Conservation (phyloP, 2,329 filamentous ascomycete species). For the Trichoderma arundinaceum region DNA sequence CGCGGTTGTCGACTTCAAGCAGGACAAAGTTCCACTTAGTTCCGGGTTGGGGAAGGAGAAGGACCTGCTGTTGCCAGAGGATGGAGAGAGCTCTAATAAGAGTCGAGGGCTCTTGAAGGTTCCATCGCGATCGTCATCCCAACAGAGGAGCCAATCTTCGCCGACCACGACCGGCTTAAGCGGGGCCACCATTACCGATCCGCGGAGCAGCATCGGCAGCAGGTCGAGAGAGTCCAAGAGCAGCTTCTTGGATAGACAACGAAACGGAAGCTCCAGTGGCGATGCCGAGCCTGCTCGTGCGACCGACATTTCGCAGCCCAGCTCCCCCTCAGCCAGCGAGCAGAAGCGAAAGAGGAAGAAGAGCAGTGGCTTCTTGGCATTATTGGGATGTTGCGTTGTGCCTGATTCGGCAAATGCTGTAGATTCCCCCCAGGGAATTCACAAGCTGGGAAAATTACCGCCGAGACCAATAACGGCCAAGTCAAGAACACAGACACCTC, state of each 20-base stretch:
- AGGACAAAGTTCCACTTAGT: slow-evolving; percentile 43
- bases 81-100: slow-evolving; percentile 53
- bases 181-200: slow-evolving; percentile 63
- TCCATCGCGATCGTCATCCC: slow-evolving; percentile 67
- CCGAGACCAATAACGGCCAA: slow-evolving; percentile 61
- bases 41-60: slow-evolving; percentile 53
- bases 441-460: slow-evolving; percentile 63
- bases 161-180: slow-evolving; percentile 65
- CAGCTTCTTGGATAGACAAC: slow-evolving; percentile 66
- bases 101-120: slow-evolving; percentile 61
- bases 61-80: slow-evolving; percentile 50
- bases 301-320: slow-evolving; percentile 56
- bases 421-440: slow-evolving; percentile 61
- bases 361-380: slow-evolving; percentile 60
- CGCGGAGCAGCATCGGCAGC: slow-evolving; percentile 66
- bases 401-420: slow-evolving; percentile 64
- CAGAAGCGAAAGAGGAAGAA: slow-evolving; percentile 63
- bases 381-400: slow-evolving; percentile 71
- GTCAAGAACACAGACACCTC: slow-evolving; percentile 58
- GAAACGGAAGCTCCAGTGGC: slow-evolving; percentile 68
- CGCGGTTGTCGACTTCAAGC: slow-evolving; percentile 43
- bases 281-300: slow-evolving; percentile 59
- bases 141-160: slow-evolving; percentile 62
- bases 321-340: slow-evolving; percentile 55
- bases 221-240: slow-evolving; percentile 69